A percentile compares a stretch with the other conserved stretches of the same genome.
phyloP scores from a whole-genome alignment of 768 basidiomycete species.

The Leccinellum albellum region DNA sequence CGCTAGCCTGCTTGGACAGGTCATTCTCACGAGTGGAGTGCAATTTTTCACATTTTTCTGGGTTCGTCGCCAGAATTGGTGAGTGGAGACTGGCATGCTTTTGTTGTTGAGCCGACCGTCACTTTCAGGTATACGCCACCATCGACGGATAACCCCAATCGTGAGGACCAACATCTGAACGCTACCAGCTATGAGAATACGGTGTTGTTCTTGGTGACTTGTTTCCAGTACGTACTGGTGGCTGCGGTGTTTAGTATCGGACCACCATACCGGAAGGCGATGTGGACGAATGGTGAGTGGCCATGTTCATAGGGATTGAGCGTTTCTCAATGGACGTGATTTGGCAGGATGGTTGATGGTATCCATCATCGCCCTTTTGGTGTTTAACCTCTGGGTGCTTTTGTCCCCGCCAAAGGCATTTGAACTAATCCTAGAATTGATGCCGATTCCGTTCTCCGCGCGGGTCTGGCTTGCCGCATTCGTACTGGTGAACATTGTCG shows the following conservation, averaged over 20 bases:
- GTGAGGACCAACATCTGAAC: constrained; percentile 66
- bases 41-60: constrained; percentile 90
- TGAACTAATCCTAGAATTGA: constrained; percentile 65
- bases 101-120: neutral
- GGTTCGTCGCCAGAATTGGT: constrained; percentile 86
- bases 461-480: constrained; percentile 66
- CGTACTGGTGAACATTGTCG: constrained; percentile 63
- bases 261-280: constrained; percentile 90
- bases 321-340: neutral
- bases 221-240: constrained; percentile 97
- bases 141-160: constrained; percentile 40
- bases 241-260: constrained; percentile 98
- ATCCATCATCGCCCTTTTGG: constrained; percentile 62
- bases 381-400: constrained; percentile 75
- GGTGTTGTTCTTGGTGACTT: constrained; percentile 86
- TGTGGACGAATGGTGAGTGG: constrained; percentile 87
- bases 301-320: neutral
- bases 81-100: constrained; percentile 3
- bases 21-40: constrained; percentile 74
- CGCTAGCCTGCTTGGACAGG: constrained; percentile 89
- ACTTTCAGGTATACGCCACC: constrained; percentile 73
- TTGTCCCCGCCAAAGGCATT: constrained; percentile 63
- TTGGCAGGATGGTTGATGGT: constrained; percentile 73
- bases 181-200: constrained; percentile 92
- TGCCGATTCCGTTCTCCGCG: constrained; percentile 66